phyloP scores from a whole-genome alignment of 805 yeast species.

The Suhomyces vadensis region DNA sequence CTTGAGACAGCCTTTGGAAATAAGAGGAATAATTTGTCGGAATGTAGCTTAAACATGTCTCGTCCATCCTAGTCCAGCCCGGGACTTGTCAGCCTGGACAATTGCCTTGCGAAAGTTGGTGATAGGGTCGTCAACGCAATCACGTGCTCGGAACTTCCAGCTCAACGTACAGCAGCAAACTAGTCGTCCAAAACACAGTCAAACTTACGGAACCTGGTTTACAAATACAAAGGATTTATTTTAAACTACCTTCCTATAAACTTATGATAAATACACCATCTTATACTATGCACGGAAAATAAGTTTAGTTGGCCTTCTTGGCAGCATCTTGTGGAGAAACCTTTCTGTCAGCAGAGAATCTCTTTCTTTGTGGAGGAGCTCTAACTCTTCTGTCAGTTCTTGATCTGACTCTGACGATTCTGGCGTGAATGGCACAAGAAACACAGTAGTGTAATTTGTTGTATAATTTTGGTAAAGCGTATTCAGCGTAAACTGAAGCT shows the following conservation, averaged over 20 bases:
- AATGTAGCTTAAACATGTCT: too few species aligned
- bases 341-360: constrained; percentile 95
- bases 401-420: constrained; percentile 99
- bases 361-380: constrained; percentile 98
- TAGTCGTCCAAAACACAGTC: too few species aligned
- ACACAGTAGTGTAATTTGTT: constrained; percentile 99
- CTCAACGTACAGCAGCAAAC: too few species aligned
- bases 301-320: constrained; percentile 71
- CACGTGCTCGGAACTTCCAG: too few species aligned
- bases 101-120: too few species aligned
- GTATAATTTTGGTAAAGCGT: constrained; percentile 99
- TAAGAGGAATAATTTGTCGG: too few species aligned
- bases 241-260: constrained; percentile 6
- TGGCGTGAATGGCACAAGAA: constrained; percentile 99
- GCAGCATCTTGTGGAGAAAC: constrained; percentile 98
- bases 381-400: constrained; percentile 98
- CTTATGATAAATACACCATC: constrained; percentile 3
- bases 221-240: constrained; percentile 8
- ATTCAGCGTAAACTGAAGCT: constrained; percentile 98
- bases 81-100: too few species aligned
- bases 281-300: constrained; percentile 1
- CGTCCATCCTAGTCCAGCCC: too few species aligned
- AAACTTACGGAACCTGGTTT: constrained; percentile 1
- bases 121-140: background rate
- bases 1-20: too few species aligned